phyloP scores from a whole-genome alignment of 2,329 filamentous ascomycete species.

The Xylariales sp. region DNA sequence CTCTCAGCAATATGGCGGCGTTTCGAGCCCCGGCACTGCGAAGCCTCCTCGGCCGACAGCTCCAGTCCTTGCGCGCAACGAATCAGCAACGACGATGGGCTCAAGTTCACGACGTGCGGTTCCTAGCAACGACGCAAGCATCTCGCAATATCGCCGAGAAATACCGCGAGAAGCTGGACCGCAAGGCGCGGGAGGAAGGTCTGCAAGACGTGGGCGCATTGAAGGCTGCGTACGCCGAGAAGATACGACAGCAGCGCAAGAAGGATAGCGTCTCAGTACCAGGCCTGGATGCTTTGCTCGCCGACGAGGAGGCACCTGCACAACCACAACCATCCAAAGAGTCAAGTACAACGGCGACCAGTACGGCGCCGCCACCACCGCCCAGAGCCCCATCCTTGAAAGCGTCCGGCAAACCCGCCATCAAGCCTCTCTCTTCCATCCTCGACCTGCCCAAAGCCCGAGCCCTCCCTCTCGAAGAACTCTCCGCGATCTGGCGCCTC shows the following conservation, averaged over 20 bases:
- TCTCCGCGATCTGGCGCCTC: slow-evolving; percentile 85
- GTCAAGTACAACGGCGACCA: slow-evolving; percentile 17
- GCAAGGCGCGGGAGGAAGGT: slow-evolving; percentile 74
- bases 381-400: slow-evolving; percentile 13
- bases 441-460: slow-evolving; percentile 77
- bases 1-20: slow-evolving; percentile 3
- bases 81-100: slow-evolving; percentile 77
- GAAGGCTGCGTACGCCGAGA: slow-evolving; percentile 77
- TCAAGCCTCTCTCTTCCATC: slow-evolving; percentile 47
- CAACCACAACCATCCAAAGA: slow-evolving; percentile 7
- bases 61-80: slow-evolving; percentile 24
- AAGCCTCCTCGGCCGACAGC: slow-evolving; percentile 32
- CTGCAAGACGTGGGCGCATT: slow-evolving; percentile 67
- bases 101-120: slow-evolving; percentile 86
- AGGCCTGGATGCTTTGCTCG: slow-evolving; percentile 27
- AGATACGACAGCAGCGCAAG: slow-evolving; percentile 68
- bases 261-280: slow-evolving; percentile 54
- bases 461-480: slow-evolving; percentile 70
- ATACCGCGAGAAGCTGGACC: slow-evolving; percentile 79
- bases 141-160: slow-evolving; percentile 70
- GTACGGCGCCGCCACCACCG: slow-evolving; percentile 17
- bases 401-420: slow-evolving; percentile 18
- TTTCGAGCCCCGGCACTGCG: slow-evolving; percentile 34
- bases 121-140: slow-evolving; percentile 73
- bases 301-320: slow-evolving; percentile 21